Conservation (phyloP, 2,329 filamentous ascomycete species). For the Microcera coccophila region DNA sequence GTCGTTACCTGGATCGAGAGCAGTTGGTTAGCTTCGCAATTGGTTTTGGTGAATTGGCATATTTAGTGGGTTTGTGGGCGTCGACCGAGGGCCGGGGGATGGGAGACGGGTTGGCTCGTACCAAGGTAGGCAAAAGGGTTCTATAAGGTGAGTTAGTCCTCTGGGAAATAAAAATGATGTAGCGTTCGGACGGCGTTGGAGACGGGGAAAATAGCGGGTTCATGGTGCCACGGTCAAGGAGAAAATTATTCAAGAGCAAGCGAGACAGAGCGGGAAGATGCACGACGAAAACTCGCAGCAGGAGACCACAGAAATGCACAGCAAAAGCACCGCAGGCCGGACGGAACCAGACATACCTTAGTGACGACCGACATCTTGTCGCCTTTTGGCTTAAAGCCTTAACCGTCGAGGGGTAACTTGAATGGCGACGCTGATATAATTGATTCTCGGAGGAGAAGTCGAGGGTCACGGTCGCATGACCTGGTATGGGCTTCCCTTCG, state of each 20-base stretch:
- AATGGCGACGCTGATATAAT: conserved; percentile 33
- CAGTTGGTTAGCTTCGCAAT: conserved; percentile 23
- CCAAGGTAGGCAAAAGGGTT: conserved; percentile 98
- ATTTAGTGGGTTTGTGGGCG: conserved; percentile 13
- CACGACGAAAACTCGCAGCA: no score
- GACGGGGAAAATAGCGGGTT: background rate
- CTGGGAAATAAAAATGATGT: conserved; percentile 2
- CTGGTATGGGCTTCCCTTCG: conserved; percentile 21
- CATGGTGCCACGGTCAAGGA: no score
- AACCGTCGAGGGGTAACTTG: conserved; percentile 34
- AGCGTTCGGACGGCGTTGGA: background rate
- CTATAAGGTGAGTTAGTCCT: conserved; percentile 46
- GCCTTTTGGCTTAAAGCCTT: conserved; percentile 52
- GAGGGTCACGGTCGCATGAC: conserved; percentile 39
- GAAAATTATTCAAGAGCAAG: no score
- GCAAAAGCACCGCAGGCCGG: background rate
- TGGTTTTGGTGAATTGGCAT: conserved; percentile 16
- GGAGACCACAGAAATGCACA: background rate
- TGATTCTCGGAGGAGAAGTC: conserved; percentile 30
- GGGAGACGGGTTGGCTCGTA: conserved; percentile 49
- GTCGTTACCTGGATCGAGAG: conserved; percentile 51
- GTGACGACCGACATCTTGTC: conserved; percentile 60
- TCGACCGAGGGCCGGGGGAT: conserved; percentile 16
- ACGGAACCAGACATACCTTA: conserved; percentile 46
- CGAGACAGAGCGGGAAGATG: background rate